Conservation (phyloP, 78 protist genomes). For the Pelomyxa schiedti region DNA sequence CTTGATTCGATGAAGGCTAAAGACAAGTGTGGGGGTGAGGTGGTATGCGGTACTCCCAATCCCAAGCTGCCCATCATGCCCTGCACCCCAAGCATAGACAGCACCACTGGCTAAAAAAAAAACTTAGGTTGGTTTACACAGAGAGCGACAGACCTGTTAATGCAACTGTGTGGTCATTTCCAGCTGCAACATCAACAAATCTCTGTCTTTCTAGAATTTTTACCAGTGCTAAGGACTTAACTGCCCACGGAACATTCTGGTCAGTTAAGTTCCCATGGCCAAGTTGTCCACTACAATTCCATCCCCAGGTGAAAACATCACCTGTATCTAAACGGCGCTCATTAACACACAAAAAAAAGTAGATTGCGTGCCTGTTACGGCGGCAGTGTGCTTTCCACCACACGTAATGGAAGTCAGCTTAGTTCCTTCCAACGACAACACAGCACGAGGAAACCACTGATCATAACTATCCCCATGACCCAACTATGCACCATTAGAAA, state of each 20-base stretch:
- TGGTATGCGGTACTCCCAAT: neutral
- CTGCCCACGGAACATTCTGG: neutral
- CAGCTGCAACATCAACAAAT: neutral
- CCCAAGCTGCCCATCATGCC: neutral
- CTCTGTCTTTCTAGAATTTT: neutral
- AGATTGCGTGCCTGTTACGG: neutral
- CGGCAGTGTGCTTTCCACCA: neutral
- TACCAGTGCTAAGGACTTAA: neutral
- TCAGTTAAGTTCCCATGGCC: neutral
- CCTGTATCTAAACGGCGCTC: neutral
- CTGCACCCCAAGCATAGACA: neutral
- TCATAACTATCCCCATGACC: neutral
- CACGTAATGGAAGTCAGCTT: neutral
- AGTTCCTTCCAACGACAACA: neutral
- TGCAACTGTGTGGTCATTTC: neutral
- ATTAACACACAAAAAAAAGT: no score
- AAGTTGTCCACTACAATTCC: neutral
- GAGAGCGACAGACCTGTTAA: no score
- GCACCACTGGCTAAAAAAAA: neutral
- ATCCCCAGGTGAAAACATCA: neutral
- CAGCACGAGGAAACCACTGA: neutral
- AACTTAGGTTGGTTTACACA: no score
- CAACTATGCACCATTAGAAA: neutral
- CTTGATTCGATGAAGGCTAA: neutral
- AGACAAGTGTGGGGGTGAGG: neutral